A percentile compares a stretch with the other conserved stretches of the same genome.
Evolutionary conservation across 495 filamentous ascomycete genomes (phyloP).

Genomic region (Xylaria venustula): DNA sequence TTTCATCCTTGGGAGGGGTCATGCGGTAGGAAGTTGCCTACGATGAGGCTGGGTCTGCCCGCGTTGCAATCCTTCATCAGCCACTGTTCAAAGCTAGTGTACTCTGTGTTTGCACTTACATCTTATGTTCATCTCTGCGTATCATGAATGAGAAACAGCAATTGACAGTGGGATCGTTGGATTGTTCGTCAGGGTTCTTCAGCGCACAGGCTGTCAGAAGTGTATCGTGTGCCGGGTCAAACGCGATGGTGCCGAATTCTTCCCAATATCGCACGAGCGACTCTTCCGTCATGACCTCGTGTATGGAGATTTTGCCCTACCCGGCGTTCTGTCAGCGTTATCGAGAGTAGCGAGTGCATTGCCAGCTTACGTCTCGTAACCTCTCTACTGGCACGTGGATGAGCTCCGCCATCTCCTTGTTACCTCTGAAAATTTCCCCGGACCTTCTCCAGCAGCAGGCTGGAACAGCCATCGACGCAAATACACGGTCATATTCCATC

Average conservation of each 20-base stretch:
- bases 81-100: background rate
- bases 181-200: constrained; percentile 76
- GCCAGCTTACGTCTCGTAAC: constrained; percentile 75
- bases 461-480: constrained; percentile 97
- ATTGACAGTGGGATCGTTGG: constrained; percentile 69
- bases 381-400: constrained; percentile 90
- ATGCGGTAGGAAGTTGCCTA: constrained; percentile 92
- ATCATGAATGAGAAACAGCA: constrained; percentile 99
- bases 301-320: constrained; percentile 90
- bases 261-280: constrained; percentile 98
- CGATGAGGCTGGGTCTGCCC: constrained; percentile 81
- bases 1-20: constrained; percentile 36
- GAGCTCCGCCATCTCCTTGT: constrained; percentile 97
- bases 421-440: constrained; percentile 95
- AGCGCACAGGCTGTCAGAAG: constrained; percentile 92
- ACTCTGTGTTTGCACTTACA: constrained; percentile 62
- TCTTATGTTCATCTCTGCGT: constrained; percentile 88
- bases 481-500: constrained; percentile 97
- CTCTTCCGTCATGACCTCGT: constrained; percentile 93
- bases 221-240: constrained; percentile 93
- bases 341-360: background rate
- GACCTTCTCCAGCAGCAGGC: constrained; percentile 97
- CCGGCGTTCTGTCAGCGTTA: background rate
- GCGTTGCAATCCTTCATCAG: constrained; percentile 15
- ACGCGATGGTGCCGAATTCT: constrained; percentile 97